These are phyloP conservation scores for Ogataea ramenticola DNA, from an alignment of 805 yeast species.

Conservation along the genomic window DNA sequence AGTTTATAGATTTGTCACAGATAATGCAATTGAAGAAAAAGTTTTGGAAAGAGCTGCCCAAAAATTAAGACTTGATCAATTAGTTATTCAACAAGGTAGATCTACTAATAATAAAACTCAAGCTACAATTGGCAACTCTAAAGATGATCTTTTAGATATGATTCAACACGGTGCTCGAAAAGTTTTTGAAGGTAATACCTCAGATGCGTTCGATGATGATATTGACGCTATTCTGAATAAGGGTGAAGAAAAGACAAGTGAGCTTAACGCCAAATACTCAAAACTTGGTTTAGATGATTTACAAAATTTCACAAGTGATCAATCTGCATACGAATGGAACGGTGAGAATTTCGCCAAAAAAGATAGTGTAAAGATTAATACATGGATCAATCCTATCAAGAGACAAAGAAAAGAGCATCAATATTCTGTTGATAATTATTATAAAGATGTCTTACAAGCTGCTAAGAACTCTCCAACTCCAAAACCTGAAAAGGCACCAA, in stretches of 20 bases:
- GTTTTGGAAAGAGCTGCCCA: slow-evolving; percentile 95
- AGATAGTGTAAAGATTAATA: slow-evolving; percentile 33
- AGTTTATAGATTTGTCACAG: slow-evolving; percentile 90
- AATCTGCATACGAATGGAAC: slow-evolving; percentile 92
- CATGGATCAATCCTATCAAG: slow-evolving; percentile 71
- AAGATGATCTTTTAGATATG: slow-evolving; percentile 89
- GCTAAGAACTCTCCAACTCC: slow-evolving; percentile 34
- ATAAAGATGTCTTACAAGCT: slow-evolving; percentile 54
- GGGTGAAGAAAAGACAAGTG: slow-evolving; percentile 78
- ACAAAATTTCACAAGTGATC: slow-evolving; percentile 81
- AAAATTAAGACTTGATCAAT: slow-evolving; percentile 83
- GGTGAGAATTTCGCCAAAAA: slow-evolving; percentile 75
- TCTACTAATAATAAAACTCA: slow-evolving; percentile 34
- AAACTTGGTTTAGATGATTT: slow-evolving; percentile 87
- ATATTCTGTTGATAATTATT: slow-evolving; percentile 69
- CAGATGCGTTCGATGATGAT: slow-evolving; percentile 45
- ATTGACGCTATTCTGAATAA: slow-evolving; percentile 74
- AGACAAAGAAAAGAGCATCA: slow-evolving; percentile 75
- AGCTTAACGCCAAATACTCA: slow-evolving; percentile 74
- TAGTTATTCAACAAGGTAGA: slow-evolving; percentile 92
- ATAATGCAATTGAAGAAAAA: slow-evolving; percentile 92
- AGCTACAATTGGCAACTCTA: slow-evolving; percentile 44
- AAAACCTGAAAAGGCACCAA: slow-evolving; percentile 28
- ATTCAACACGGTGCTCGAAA: slow-evolving; percentile 94
- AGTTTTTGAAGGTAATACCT: slow-evolving; percentile 51